Evolutionary conservation across 2,329 filamentous ascomycete genomes (phyloP), one percentile per base, ranked within the genome.

Genomic region (Lecanosticta acicola): DNA sequence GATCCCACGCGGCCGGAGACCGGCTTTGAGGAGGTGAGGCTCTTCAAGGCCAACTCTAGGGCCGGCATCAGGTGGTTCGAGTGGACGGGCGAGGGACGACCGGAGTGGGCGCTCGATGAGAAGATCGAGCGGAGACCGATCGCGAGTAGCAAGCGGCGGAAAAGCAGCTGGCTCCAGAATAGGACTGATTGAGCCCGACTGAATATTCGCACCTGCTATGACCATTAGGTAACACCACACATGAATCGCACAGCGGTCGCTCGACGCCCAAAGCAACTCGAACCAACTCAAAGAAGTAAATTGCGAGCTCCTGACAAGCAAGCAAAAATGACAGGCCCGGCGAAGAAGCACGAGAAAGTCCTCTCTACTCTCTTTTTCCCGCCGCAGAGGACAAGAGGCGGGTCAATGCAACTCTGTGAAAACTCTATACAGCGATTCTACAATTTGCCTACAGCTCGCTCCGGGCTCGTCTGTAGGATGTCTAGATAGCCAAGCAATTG

Each of bases 21-120:
- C 5, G 38, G 46, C n/a, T 43, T 40, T 16, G 39, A 36, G 38
- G 16, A 42, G 13, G 43, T 53, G 20, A 49, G 38, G 21, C 42
- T 49, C 35, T 45, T 41, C 41, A 45, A 47, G 33, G 39, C 33
- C 38, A 47, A 39, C 5, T 7, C 7, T 29, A 47, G 46, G 21
- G 50, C 46, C 9, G 40, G 45, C 18, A 49, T 46, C 13, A 49
- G 45, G 34, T 55, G 53, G 53, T 55, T 51, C 17, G 50, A 53
- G 21, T 29, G 47, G 26, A 45, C 41, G 3, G 47, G 45, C 8
- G 32, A 21, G 9, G 53, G 42, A 3, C 21, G 45, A 8, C 53
- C 53, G 9, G 18, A 32, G 4, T 55, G 53, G 53, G 53, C 53
- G 4, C 47, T 49, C 5, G 53, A 51, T 4, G 53, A 53, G 43